These are phyloP conservation scores for Oryza meyeriana DNA, from an alignment of 176 grass and related monocot genomes.

Conservation along the genomic window DNA sequence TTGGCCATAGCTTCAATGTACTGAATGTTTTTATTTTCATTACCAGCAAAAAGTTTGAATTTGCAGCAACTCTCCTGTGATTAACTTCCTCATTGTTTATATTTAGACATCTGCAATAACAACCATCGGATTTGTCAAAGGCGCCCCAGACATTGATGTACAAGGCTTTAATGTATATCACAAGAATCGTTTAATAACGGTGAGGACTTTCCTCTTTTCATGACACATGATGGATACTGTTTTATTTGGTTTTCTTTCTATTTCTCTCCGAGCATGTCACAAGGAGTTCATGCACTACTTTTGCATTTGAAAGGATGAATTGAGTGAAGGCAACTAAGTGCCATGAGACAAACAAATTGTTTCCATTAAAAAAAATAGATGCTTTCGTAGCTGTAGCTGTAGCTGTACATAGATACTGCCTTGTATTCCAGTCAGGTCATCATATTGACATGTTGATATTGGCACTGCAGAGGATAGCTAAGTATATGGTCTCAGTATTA, in stretches of 20 bases:
- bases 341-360: background rate
- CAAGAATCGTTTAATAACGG: slow-evolving; percentile 93
- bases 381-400: too few relatives aligned
- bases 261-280: background rate
- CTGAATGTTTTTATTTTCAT: background rate
- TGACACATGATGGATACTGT: slow-evolving; percentile 14
- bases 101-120: slow-evolving; percentile 69
- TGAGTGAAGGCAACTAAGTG: background rate
- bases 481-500: background rate
- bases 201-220: slow-evolving; percentile 45
- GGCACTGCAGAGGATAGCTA: background rate
- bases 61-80: slow-evolving; percentile 15
- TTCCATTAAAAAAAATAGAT: background rate
- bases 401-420: background rate
- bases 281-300: background rate
- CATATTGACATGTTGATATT: background rate
- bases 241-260: slow-evolving; percentile 20
- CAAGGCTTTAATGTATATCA: slow-evolving; percentile 97
- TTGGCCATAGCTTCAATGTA: background rate
- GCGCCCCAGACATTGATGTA: slow-evolving; percentile 85
- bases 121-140: slow-evolving; percentile 90
- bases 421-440: background rate
- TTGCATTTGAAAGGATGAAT: background rate
- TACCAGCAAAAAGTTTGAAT: slow-evolving; percentile 3
- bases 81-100: slow-evolving; percentile 9